These are phyloP conservation scores for Alternaria hordeiaustralica DNA, from an alignment of 2,329 filamentous ascomycete genomes.

Conservation along the genomic window DNA sequence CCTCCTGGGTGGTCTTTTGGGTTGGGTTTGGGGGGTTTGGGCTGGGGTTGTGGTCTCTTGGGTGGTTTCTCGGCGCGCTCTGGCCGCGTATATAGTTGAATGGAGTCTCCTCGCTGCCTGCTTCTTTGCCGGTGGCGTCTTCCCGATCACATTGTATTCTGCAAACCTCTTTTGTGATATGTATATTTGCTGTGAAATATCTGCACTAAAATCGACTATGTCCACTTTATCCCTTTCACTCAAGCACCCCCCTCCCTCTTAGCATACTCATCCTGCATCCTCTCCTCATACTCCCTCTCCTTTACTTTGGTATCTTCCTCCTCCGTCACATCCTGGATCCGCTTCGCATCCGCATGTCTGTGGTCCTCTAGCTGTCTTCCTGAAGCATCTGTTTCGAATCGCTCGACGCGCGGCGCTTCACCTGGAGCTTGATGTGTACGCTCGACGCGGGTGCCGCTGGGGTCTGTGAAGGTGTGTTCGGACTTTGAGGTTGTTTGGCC, in stretches of 20 bases:
- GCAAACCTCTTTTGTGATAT: background rate
- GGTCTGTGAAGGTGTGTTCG: slow-evolving; percentile 34
- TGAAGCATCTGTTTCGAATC: slow-evolving; percentile 27
- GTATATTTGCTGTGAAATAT: background rate
- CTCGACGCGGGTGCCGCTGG: slow-evolving; percentile 36
- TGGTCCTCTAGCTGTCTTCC: slow-evolving; percentile 26
- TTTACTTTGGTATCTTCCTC: slow-evolving; percentile 41
- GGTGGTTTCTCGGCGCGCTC: background rate
- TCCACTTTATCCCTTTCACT: background rate
- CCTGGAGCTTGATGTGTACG: slow-evolving; percentile 37
- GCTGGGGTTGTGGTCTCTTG: background rate
- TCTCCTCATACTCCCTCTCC: slow-evolving; percentile 49
- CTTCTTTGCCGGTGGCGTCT: background rate
- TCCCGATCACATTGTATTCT: background rate
- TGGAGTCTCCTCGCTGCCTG: background rate
- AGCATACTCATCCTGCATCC: slow-evolving; percentile 54
- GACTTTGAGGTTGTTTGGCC: slow-evolving; percentile 35
- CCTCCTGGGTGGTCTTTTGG: background rate
- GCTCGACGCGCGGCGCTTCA: slow-evolving; percentile 33
- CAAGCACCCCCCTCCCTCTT: slow-evolving; percentile 54
- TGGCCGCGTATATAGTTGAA: background rate
- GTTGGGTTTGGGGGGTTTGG: background rate
- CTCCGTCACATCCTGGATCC: slow-evolving; percentile 45
- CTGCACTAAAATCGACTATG: background rate
- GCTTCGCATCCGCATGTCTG: slow-evolving; percentile 5